Evolutionary conservation across 2,329 filamentous ascomycete genomes (phyloP).

Genomic region (Fusarium coicis): DNA sequence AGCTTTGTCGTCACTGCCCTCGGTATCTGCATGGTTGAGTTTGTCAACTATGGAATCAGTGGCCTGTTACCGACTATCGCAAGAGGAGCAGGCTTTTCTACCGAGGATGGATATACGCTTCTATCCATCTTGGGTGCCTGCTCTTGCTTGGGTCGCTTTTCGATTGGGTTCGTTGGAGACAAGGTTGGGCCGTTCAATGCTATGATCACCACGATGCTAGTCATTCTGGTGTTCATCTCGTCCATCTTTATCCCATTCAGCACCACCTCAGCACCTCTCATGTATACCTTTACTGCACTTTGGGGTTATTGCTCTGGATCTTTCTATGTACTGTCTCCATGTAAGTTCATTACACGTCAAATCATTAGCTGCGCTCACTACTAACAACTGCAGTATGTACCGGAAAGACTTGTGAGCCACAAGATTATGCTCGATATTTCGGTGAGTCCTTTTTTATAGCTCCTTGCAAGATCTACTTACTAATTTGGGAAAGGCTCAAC

Average conservation of each 20-base stretch:
- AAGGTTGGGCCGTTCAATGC: conserved; percentile 56
- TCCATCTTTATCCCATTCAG: conserved; percentile 57
- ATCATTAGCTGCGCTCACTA: too few species aligned
- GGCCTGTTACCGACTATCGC: conserved; percentile 59
- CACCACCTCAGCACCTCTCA: conserved; percentile 48
- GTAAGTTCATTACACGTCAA: background rate
- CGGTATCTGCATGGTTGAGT: conserved; percentile 57
- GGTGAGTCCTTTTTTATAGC: background rate
- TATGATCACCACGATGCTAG: conserved; percentile 28
- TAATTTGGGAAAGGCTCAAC: conserved; percentile 51
- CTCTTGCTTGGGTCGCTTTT: conserved; percentile 54
- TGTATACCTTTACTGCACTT: conserved; percentile 56
- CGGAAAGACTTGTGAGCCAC: conserved; percentile 55
- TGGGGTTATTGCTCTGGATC: conserved; percentile 61
- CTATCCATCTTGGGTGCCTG: conserved; percentile 56
- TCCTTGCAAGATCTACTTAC: rapidly evolving
- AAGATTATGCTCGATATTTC: conserved; percentile 57
- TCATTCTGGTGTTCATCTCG: conserved; percentile 52
- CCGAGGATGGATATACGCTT: conserved; percentile 54
- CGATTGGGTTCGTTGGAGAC: conserved; percentile 56
- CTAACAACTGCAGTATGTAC: conserved; percentile 50
- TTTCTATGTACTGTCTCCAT: conserved; percentile 54
- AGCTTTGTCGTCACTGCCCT: conserved; percentile 53
- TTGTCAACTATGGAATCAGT: conserved; percentile 59
- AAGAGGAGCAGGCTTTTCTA: conserved; percentile 44